A percentile compares a stretch with the other conserved stretches of the same genome.
Conservation (phyloP, 805 yeast species). For the Candida dendrica region DNA sequence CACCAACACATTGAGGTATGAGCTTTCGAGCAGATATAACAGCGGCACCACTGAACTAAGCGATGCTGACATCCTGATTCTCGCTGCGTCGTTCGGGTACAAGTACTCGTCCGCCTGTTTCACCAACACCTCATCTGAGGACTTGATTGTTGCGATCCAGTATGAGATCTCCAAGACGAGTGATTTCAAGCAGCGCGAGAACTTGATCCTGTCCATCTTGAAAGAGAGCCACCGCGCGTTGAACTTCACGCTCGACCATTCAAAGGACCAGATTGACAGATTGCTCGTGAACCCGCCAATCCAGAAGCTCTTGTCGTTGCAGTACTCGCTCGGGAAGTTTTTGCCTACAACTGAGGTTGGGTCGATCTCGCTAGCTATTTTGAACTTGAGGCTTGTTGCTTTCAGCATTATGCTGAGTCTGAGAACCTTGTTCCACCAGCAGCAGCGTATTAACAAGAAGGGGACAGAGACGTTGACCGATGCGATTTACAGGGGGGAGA, state of each 20-base stretch:
- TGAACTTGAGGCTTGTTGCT: conserved; percentile 64
- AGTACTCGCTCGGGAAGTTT: conserved; percentile 54
- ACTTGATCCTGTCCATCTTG: conserved; percentile 36
- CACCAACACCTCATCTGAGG: conserved; percentile 61
- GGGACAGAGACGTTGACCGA: conserved; percentile 36
- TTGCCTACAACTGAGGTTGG: conserved; percentile 11
- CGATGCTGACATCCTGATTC: conserved; percentile 15
- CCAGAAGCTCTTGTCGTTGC: conserved; percentile 65
- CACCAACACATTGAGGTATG: conserved; percentile 12
- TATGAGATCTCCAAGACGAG: conserved; percentile 29
- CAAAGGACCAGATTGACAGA: conserved; percentile 70
- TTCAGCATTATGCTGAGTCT: conserved; percentile 61
- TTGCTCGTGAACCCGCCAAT: conserved; percentile 70
- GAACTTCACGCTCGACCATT: conserved; percentile 61
- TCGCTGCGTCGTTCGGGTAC: conserved; percentile 56
- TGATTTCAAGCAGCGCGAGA: conserved; percentile 19
- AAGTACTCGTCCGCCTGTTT: conserved; percentile 68
- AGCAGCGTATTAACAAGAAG: conserved; percentile 49
- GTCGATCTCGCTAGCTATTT: conserved; percentile 39
- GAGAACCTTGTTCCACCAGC: conserved; percentile 57
- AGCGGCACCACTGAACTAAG: not conserved
- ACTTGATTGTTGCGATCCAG: conserved; percentile 52
- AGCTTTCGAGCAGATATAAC: not conserved
- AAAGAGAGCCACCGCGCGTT: conserved; percentile 72
- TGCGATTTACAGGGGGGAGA: conserved; percentile 52